Evolutionary conservation across 305 asterid species (phyloP).

Genomic region (Rubia balearica): DNA sequence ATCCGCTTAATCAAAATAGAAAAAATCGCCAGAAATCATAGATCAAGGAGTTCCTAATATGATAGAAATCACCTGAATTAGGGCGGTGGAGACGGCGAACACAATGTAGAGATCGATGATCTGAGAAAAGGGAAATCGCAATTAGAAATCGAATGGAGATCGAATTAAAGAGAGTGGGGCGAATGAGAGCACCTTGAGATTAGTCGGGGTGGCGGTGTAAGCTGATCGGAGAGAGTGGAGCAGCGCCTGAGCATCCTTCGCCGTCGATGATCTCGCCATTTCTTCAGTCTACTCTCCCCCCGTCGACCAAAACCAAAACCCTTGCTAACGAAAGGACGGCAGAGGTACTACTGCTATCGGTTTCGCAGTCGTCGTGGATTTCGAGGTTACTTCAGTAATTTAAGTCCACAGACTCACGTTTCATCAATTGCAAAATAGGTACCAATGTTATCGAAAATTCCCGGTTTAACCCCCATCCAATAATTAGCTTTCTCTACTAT

Average conservation of each 20-base stretch:
- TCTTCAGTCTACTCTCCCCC: constrained; percentile 11
- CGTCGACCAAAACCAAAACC: constrained; percentile 4
- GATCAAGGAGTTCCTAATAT: background rate
- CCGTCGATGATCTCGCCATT: constrained; percentile 57
- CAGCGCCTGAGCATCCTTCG: constrained; percentile 59
- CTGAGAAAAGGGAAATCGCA: constrained; percentile 27
- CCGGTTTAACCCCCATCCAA: too few species aligned
- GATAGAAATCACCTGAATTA: constrained; percentile 45
- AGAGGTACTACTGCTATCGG: too few species aligned
- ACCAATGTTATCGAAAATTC: too few species aligned
- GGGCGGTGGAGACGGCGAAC: constrained; percentile 57
- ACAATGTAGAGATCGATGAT: constrained; percentile 66
- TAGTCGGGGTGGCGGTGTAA: constrained; percentile 55
- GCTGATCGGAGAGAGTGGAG: constrained; percentile 61
- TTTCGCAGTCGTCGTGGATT: background rate
- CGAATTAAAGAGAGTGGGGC: background rate
- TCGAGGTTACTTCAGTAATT: background rate
- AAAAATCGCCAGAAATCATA: background rate
- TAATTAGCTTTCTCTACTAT: too few species aligned
- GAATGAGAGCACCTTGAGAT: constrained; percentile 49
- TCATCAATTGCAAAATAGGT: background rate
- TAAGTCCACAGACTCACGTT: background rate
- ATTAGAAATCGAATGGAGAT: background rate
- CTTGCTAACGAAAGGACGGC: too few species aligned
- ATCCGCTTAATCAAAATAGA: too few species aligned